Evolutionary conservation across 768 basidiomycete genomes (phyloP), one percentile per base, ranked within the genome.

Genomic region (Psilocybe subaeruginosa): DNA sequence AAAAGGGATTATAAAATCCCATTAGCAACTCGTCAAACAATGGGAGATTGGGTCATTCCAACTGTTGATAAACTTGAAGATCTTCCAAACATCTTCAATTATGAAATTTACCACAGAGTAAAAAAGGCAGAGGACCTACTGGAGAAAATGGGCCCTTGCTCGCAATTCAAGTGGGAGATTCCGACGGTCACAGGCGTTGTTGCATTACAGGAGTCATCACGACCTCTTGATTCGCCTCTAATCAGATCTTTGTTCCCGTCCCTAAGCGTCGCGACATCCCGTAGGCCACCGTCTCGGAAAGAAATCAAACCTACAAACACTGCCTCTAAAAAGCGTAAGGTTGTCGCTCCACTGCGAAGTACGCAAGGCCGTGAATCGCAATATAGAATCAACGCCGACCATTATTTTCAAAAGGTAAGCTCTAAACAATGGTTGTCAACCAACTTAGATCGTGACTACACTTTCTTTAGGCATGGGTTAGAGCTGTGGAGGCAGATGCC

Each of bases 391-490:
- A 37, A 37, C 12, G 37, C 37, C 37, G 1, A 19, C 19, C 11
- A 19, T 19, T 19, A 43, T 12, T 43, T 43, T 23, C 50, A 60
- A 35, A 30, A 46, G 29, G 52, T 29, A 19, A 19, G 19, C 19
- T 19, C 19, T 19, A 19, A 19, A 19, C 19, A 19, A 19, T 19
- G 19, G 19, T 19, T 19, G 19, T 19, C 19, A 19, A 19, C 19
- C 19, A 19, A 19, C 19, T 19, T 19, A 19, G 19, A 19, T 19
- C 19, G 19, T 19, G 19, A 19, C 19, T 19, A 19, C 19, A 19
- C 19, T 19, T 19, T 19, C 19, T 19, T 19, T 19, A 65, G 64
- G 47, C 54, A 0, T 65, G 64, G 64, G 43, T 48, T 3, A 31
- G 17, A 9, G 64, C 64, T 7, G 58, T 62, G 12, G 41, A 33